Conservation (phyloP, 1,284 basidiomycete species). For the Ceratobasidium sp. region DNA sequence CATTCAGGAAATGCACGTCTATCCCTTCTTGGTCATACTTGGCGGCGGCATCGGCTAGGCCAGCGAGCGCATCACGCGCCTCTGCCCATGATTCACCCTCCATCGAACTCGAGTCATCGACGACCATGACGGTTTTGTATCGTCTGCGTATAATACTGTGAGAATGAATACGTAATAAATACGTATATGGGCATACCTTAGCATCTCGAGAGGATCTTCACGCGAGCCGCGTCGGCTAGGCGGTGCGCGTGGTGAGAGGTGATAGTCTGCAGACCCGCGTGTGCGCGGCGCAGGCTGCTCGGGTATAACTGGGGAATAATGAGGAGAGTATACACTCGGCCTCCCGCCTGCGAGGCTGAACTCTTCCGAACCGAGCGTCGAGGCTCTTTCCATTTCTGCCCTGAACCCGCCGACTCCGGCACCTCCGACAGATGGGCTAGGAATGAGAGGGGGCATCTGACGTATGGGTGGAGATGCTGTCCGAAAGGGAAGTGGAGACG, state of each 20-base stretch:
- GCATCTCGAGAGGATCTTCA: constrained; percentile 29
- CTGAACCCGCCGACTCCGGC: constrained; percentile 19
- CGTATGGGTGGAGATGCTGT: neutral
- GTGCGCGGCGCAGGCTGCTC: neutral
- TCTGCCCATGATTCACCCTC: constrained; percentile 56
- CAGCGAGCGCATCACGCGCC: constrained; percentile 56
- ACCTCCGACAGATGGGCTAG: neutral
- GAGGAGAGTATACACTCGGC: neutral
- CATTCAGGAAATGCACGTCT: constrained; percentile 60
- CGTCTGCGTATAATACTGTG: neutral
- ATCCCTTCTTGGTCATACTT: constrained; percentile 60
- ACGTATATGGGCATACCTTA: constrained; percentile 4
- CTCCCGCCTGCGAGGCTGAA: neutral
- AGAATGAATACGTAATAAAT: neutral
- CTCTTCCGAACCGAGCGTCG: neutral
- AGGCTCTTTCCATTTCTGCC: neutral
- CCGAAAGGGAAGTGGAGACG: neutral
- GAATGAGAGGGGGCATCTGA: constrained; percentile 4
- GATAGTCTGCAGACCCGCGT: neutral
- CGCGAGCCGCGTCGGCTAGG: constrained; percentile 18
- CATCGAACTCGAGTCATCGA: constrained; percentile 62
- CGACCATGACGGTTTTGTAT: constrained; percentile 25
- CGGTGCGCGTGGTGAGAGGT: constrained; percentile 5
- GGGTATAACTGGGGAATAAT: neutral
- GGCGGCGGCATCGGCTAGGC: constrained; percentile 55